Percentiles rank a stretch among this genome's conserved stretches.
These are phyloP conservation scores for Striga asiatica DNA, from an alignment of 257 asterid species.

Conservation along the genomic window DNA sequence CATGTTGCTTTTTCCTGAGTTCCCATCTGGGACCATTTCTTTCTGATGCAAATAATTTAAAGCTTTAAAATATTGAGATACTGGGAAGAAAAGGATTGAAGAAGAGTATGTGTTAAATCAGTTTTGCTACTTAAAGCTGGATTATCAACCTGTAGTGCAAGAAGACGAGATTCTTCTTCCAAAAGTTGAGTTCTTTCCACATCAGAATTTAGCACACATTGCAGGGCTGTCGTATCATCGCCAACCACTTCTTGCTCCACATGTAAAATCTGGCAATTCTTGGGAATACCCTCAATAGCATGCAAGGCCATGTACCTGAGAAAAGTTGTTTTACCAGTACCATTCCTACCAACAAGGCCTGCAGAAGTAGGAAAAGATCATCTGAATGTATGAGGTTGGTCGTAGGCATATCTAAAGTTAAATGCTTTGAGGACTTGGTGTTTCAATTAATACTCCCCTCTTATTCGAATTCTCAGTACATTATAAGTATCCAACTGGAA, in stretches of 20 bases:
- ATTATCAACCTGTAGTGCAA: conserved; percentile 64
- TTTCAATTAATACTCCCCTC: too few relatives aligned
- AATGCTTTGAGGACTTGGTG: too few relatives aligned
- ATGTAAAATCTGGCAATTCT: conserved; percentile 89
- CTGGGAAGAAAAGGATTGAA: conserved; percentile 14
- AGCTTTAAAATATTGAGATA: conserved; percentile 8
- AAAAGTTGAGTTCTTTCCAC: conserved; percentile 73
- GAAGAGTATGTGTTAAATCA: conserved; percentile 11
- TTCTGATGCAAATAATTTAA: conserved; percentile 32
- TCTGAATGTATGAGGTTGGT: neutral
- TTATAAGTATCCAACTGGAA: too few relatives aligned
- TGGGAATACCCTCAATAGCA: conserved; percentile 94
- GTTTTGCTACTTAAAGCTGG: conserved; percentile 14
- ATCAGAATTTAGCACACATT: conserved; percentile 85
- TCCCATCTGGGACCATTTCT: conserved; percentile 45
- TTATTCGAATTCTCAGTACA: too few relatives aligned
- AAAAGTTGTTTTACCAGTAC: conserved; percentile 96
- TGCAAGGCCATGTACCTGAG: conserved; percentile 98
- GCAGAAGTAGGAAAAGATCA: conserved; percentile 19
- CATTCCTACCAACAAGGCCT: conserved; percentile 99
- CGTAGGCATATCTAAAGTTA: neutral
- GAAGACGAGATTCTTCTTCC: conserved; percentile 73
- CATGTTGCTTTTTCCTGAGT: conserved; percentile 37
- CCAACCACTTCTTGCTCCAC: conserved; percentile 99
- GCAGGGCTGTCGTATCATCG: conserved; percentile 69